A percentile compares a stretch with the other conserved stretches of the same genome.
Evolutionary conservation across 768 basidiomycete species (phyloP).

Genomic region (Suillus spraguei): DNA sequence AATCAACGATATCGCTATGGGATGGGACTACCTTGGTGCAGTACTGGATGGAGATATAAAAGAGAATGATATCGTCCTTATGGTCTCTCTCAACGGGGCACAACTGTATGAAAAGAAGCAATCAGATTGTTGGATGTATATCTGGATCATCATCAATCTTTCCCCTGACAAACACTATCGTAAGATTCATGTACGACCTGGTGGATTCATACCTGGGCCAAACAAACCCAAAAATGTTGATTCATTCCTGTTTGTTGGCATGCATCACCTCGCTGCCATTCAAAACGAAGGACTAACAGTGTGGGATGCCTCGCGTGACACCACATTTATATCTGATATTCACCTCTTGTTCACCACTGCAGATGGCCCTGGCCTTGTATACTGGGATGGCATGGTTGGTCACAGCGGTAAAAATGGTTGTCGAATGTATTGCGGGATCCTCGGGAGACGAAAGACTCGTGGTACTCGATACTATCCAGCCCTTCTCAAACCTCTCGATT

Average conservation of each 20-base stretch:
- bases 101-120: conserved; percentile 45
- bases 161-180: conserved; percentile 20
- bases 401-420: too few relatives aligned
- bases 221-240: conserved; percentile 34
- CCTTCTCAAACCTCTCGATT: too few relatives aligned
- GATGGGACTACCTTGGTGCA: conserved; percentile 16
- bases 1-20: conserved; percentile 4
- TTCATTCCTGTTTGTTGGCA: conserved; percentile 33
- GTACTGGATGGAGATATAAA: conserved; percentile 15
- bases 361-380: too few relatives aligned
- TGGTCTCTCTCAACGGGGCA: conserved; percentile 42
- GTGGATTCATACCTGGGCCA: conserved; percentile 29
- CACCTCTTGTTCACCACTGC: conserved; percentile 29
- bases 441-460: too few relatives aligned
- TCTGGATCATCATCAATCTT: conserved; percentile 16
- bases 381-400: too few relatives aligned
- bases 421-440: too few relatives aligned
- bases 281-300: conserved; percentile 33
- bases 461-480: too few relatives aligned
- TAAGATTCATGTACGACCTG: conserved; percentile 19
- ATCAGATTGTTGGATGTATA: conserved; percentile 37
- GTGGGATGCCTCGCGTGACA: conserved; percentile 30
- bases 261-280: conserved; percentile 28
- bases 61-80: conserved; percentile 31
- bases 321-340: conserved; percentile 18